Base-by-base conservation (phyloP, 208 protist genomes). In the Crithidia sp. region DNA sequence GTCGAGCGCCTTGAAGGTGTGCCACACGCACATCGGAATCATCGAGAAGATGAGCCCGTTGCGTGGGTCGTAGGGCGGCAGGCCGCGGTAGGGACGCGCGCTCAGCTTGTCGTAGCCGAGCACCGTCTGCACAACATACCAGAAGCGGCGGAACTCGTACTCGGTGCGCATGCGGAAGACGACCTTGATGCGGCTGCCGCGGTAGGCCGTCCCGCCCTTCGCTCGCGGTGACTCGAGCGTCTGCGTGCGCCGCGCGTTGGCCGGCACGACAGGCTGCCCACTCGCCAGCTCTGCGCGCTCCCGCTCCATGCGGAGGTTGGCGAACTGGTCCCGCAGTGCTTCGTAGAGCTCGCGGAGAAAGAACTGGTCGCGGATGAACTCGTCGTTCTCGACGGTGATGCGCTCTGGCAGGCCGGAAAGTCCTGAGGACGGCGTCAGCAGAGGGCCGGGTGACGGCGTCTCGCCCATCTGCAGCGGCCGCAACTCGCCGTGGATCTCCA, bases 1-100 rank as follows among this genome's bases (percentile, higher is more conserved):
- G 60, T 90, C 81, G n/a, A 91, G 78, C 9, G 40, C 58, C 67
- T 84, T 89, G 67, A 93, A 93, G 50, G 75, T 89, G 79, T 91
- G 77, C 74, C 78, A 93, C n/a, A 87, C 74, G 52, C 81, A 80
- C 76, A 93, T 86, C 17, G 88, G 88, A 7, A 93, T 79, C 43
- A 79, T 71, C 9, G 83, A 63, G 70, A 91, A 90, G 50, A 85
- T 80, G 58, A 93, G 67, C 36, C 86, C 84, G 74, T 93, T 93
- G 49, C 88, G 82, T 19, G 88, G 88, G 73, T 93, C 88, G 72
- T 89, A 91, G 40, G 88, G 88, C 2, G 88, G 88, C 14, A 93
- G 80, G 5, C 88, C 88, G 37, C 81, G 76, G 57, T 86, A 87
- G 40, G 88, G 88, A 8, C 88, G 82, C 17, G 73, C 61, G 49